A percentile compares a stretch with the other conserved stretches of the same genome.
Conservation (phyloP, 208 protist genomes). For the Naegleria lovaniensis region DNA sequence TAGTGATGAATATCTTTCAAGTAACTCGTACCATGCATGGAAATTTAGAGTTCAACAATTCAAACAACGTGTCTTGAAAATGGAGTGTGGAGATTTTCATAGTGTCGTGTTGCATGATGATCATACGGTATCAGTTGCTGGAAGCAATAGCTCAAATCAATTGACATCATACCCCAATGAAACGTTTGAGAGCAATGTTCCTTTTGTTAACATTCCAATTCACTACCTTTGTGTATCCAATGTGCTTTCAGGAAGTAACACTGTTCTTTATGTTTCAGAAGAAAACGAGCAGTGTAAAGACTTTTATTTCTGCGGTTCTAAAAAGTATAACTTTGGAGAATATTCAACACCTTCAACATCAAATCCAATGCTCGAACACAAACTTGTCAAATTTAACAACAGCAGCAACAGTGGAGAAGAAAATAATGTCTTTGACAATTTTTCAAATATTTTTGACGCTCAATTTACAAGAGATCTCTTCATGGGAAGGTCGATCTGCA, state of each 20-base stretch:
- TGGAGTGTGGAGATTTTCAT: neutral
- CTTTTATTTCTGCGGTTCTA: neutral
- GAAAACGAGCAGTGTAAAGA: neutral
- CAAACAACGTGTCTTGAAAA: neutral
- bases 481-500: neutral
- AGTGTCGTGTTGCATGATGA: neutral
- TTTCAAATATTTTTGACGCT: neutral
- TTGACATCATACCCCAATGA: neutral
- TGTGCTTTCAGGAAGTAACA: neutral
- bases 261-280: neutral
- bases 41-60: neutral
- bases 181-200: neutral
- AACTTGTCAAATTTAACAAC: neutral
- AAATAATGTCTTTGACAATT: no score
- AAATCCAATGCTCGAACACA: neutral
- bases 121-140: neutral
- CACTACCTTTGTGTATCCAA: neutral
- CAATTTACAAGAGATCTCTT: neutral
- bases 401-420: neutral
- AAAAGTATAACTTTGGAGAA: neutral
- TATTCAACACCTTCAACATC: no score
- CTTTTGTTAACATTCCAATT: neutral
- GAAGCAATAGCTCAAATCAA: neutral
- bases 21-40: neutral
- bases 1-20: neutral